A percentile compares a stretch with the other conserved stretches of the same genome.
Conservation (phyloP, 345 rosid genomes). For the Clausena lansium region DNA sequence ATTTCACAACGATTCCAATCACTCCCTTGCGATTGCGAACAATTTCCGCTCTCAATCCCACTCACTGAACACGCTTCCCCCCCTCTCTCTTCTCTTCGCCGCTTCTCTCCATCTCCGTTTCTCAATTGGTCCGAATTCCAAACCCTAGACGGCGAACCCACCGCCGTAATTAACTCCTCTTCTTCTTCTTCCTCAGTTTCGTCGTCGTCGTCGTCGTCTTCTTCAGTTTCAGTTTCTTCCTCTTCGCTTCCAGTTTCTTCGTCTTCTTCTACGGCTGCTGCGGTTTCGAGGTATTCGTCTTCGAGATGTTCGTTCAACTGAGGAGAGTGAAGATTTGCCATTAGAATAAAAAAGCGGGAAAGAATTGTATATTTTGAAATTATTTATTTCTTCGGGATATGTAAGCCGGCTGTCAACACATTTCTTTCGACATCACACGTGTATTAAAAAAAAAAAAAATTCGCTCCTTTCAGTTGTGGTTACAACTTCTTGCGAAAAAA, state of each 20-base stretch:
- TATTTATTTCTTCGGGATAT: no score
- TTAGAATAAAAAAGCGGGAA: not conserved
- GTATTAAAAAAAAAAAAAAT: no score
- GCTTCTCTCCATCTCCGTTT: conserved; percentile 32
- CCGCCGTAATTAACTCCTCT: conserved; percentile 26
- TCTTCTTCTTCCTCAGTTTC: conserved; percentile 21
- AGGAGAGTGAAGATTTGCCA: conserved; percentile 11
- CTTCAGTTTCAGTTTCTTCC: conserved; percentile 21
- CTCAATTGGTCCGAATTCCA: conserved; percentile 4
- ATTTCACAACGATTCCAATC: conserved; percentile 47
- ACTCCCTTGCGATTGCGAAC: conserved; percentile 50
- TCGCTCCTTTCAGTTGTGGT: no score
- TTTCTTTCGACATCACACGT: no score
- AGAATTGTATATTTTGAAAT: not conserved
- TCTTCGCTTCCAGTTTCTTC: conserved; percentile 11
- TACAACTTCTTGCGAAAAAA: no score
- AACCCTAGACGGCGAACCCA: conserved; percentile 31
- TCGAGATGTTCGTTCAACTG: no score
- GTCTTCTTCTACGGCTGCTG: not conserved
- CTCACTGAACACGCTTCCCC: conserved; percentile 27
- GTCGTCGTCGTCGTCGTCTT: not conserved
- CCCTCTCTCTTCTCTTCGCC: conserved; percentile 28
- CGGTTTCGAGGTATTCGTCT: no score
- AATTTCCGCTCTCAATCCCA: conserved; percentile 20
- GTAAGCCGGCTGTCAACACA: no score